These are phyloP conservation scores for Claviceps sorghi DNA, from an alignment of 2,329 filamentous ascomycete genomes.

Conservation along the genomic window DNA sequence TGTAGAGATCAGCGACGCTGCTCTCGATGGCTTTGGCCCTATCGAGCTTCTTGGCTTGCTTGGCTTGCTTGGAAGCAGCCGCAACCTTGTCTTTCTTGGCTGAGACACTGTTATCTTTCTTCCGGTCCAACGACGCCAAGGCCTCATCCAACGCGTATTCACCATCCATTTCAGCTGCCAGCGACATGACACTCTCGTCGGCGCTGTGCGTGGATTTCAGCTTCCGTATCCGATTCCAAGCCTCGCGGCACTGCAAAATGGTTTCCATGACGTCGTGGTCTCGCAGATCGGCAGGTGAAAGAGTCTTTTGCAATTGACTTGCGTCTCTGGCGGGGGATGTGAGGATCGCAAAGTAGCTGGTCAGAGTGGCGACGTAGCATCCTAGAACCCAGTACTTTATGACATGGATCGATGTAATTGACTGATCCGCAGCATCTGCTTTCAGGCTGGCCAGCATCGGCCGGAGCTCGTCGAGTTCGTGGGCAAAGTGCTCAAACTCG, in stretches of 20 bases:
- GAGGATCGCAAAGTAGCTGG: constrained; percentile 91
- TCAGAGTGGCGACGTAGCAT: constrained; percentile 72
- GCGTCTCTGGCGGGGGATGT: constrained; percentile 58
- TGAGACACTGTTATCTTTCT: constrained; percentile 15
- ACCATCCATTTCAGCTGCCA: constrained; percentile 14
- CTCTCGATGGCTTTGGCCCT: constrained; percentile 52
- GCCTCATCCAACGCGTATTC: constrained; percentile 10
- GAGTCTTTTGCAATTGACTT: constrained; percentile 37
- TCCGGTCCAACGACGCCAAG: constrained; percentile 10
- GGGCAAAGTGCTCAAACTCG: constrained; percentile 74
- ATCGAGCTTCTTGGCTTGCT: constrained; percentile 28
- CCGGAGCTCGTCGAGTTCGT: constrained; percentile 64
- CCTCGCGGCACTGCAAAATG: constrained; percentile 60
- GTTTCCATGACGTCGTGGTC: constrained; percentile 87
- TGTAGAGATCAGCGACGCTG: constrained; percentile 53
- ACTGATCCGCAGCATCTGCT: constrained; percentile 38
- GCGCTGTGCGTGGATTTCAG: constrained; percentile 36
- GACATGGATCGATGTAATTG: constrained; percentile 39
- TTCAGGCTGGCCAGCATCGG: constrained; percentile 46
- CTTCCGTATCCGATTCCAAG: constrained; percentile 63
- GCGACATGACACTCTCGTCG: constrained; percentile 7
- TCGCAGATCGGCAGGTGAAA: constrained; percentile 65
- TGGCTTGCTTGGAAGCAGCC: constrained; percentile 22
- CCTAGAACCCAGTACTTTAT: constrained; percentile 69
- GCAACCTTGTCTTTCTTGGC: constrained; percentile 22